Base-by-base conservation (phyloP, 2,329 filamentous ascomycete species). In the Drechslerella dactyloides region DNA sequence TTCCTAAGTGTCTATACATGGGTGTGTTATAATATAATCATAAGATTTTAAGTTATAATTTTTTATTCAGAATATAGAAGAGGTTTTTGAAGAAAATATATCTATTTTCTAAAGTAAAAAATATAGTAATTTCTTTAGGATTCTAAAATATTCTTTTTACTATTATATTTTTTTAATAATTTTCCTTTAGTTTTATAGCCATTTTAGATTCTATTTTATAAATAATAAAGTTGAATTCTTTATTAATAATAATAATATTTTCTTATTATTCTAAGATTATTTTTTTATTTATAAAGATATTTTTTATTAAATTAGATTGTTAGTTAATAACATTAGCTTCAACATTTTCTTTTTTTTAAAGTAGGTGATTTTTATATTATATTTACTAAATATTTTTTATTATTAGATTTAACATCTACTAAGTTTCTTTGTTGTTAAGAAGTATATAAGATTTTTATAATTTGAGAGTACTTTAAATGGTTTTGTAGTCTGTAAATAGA, bases 121-220 rank as follows among this genome's bases (percentile, higher is more conserved):
- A 42, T 42, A 15, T 42, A 17, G 15, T 42, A 42, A 6, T 15
- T 42, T 42, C 4, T 42, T 42, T 42, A 42, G 13, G 4, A 17
- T 42, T 42, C 15, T 13, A 15, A 42, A 17, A 15, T 15, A 15
- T 42, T 42, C 13, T 17, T 42, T 42, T 15, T 42, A 42, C 15
- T 42, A 42, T 42, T 42, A 33, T 42, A 42, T 42, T 42, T 42
- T 42, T 15, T 15, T 42, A 15, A 42, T 42, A 42, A 42, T 42
- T 42, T 42, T 42, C 13, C 15, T 42, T 42, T 15, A 42, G 4
- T 42, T 42, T 15, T 6, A 42, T 42, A 15, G 4, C 11, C 15
- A 42, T 15, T 15, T 15, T 4, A 6, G 4, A 13, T 42, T 42
- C 11, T 6, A 42, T 42, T 42, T 42, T 42, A 15, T 42, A 17